Conservation (phyloP, 1,139 yeast species). For the Candida sanyaensis region DNA sequence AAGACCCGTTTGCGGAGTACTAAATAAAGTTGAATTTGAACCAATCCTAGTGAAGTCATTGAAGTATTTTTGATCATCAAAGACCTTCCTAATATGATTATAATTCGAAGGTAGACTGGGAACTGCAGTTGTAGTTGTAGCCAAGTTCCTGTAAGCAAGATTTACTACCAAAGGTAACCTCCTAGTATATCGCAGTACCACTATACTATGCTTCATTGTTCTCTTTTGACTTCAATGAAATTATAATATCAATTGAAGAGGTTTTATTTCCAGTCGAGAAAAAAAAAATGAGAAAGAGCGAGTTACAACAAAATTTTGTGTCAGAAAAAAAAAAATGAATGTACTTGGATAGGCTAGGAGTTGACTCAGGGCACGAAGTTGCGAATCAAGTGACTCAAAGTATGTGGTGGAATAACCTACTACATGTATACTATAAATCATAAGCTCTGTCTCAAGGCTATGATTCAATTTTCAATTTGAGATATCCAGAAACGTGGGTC, state of each 20-base stretch:
- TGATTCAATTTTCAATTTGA: too few relatives aligned
- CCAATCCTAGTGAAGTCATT: slow-evolving; percentile 28
- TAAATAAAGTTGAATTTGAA: slow-evolving; percentile 7
- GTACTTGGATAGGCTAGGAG: not conserved
- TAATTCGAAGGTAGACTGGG: slow-evolving; percentile 3
- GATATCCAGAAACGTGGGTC: too few relatives aligned
- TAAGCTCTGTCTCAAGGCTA: too few relatives aligned
- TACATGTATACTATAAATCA: too few relatives aligned
- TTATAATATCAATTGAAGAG: too few relatives aligned
- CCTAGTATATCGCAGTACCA: slow-evolving; percentile 5
- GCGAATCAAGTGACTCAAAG: too few relatives aligned
- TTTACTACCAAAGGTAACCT: slow-evolving; percentile 1
- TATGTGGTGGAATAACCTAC: too few relatives aligned
- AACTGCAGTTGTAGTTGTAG: not conserved
- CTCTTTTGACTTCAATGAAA: not conserved
- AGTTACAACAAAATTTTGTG: not conserved
- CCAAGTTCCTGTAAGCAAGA: not conserved
- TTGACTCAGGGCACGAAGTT: too few relatives aligned
- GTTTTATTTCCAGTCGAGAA: too few relatives aligned
- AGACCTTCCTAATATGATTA: slow-evolving; percentile 32
- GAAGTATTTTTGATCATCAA: slow-evolving; percentile 49
- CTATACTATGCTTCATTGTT: slow-evolving; percentile 5
- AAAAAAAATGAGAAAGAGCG: not conserved
- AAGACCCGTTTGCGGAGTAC: slow-evolving; percentile 53
- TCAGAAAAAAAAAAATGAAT: slow-evolving; percentile 1